Base-by-base conservation (phyloP, 2,329 filamentous ascomycete genomes). In the Trichoderma sp. region DNA sequence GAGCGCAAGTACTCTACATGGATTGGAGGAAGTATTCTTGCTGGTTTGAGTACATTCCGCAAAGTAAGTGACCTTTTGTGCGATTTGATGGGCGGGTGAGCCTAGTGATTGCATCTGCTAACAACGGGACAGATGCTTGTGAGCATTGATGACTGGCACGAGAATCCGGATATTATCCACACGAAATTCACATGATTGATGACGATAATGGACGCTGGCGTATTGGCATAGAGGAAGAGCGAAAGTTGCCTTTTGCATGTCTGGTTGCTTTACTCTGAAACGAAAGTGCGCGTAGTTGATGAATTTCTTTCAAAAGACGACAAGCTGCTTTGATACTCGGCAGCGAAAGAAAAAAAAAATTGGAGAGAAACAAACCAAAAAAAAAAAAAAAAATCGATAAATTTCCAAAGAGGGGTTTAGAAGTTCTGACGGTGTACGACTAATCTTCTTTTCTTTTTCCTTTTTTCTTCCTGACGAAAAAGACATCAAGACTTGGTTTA, bases 81-180 rank as follows among this genome's bases (percentile, higher is more conserved):
- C 2, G 4, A 18, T 28, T 10, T 68, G 11, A 21, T n/a, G 16
- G 14, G 16, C 21, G 43, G 14, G 10, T 7, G 21, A 2, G 46
- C 34, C 43, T 49, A 1, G 5, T 14, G 14, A 30, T 4, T 28
- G 8, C n/a, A 24, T 14, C 26, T 56, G 49, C 66, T 70, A n/a
- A 70, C 66, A 1, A 21, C 14, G 37, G 43, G 16, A 46, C 79
- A 97, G 95, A 99, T 99, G 96, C 98, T 96, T 94, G 96, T 99
- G 77, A 97, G 94, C 82, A 95, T 97, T 78, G 96, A 98, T 78
- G 96, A 99, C 84, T 99, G 96, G 96, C 96, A 99, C 80, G 96
- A 99, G 86, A 97, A 99, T 79, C 96, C 96, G 21, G 95, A 99
- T 78, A 96, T 99, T 76, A 98, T 99, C 78, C 95, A 98, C 82